phyloP scores from a whole-genome alignment of 1,139 yeast genomes.

The Arxiozyma telluris region DNA sequence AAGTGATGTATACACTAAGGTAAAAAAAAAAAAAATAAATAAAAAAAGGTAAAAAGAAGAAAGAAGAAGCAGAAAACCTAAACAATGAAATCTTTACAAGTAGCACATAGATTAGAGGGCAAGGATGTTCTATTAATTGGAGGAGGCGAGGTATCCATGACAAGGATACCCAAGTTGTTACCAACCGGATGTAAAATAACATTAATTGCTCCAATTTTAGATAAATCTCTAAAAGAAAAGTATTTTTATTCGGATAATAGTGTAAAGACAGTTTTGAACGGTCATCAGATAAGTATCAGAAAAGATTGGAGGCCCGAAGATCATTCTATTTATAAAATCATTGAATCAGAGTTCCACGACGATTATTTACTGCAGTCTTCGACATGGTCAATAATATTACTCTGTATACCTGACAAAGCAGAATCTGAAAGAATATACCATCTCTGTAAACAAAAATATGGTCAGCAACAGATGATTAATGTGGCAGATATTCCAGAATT shows the following conservation, averaged over 20 bases:
- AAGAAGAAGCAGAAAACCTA: neutral
- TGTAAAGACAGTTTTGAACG: neutral
- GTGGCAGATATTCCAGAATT: slow-evolving; percentile 30
- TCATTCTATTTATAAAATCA: slow-evolving; percentile 13
- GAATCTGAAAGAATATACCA: slow-evolving; percentile 21
- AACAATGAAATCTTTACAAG: slow-evolving; percentile 20
- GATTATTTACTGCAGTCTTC: slow-evolving; percentile 14
- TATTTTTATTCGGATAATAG: neutral
- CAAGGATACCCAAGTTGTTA: slow-evolving; percentile 24
- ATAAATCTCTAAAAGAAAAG: slow-evolving; percentile 4
- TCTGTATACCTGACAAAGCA: slow-evolving; percentile 24
- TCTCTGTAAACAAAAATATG: slow-evolving; percentile 19
- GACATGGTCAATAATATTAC: slow-evolving; percentile 22
- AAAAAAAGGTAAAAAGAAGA: neutral
- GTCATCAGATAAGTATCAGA: neutral
- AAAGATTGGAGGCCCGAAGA: slow-evolving; percentile 3
- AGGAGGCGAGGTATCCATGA: slow-evolving; percentile 28
- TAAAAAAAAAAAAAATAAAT: too few species aligned
- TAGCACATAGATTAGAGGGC: slow-evolving; percentile 25
- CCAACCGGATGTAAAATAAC: slow-evolving; percentile 30
- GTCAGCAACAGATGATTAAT: slow-evolving; percentile 26
- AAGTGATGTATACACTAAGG: too few species aligned
- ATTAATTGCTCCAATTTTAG: slow-evolving; percentile 18
- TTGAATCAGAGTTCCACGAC: slow-evolving; percentile 12
- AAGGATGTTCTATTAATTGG: slow-evolving; percentile 26